phyloP scores from a whole-genome alignment of 1,139 yeast genomes.

The Hanseniaspora uvarum region DNA sequence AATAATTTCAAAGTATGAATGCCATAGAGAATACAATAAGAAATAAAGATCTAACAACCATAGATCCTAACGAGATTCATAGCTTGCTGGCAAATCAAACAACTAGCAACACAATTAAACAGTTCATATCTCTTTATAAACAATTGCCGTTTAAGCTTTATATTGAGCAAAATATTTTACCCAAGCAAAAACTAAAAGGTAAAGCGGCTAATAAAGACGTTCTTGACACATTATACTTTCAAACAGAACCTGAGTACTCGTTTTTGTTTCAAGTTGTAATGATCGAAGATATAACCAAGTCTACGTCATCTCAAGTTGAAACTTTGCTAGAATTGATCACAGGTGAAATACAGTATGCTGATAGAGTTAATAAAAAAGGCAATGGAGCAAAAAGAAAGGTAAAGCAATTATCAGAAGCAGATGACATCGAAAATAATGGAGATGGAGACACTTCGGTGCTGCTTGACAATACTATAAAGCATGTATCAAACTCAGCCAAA shows the following conservation, averaged over 20 bases:
- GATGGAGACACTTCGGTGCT: slow-evolving; percentile 21
- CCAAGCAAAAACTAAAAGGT: not conserved
- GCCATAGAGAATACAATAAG: not conserved
- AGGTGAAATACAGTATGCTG: slow-evolving; percentile 27
- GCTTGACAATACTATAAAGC: slow-evolving; percentile 16
- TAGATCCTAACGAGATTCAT: not conserved
- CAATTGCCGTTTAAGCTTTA: not conserved
- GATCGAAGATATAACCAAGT: slow-evolving; percentile 32
- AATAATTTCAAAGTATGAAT: too few relatives aligned
- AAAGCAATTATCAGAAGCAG: slow-evolving; percentile 24
- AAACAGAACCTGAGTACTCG: slow-evolving; percentile 22
- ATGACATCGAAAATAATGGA: slow-evolving; percentile 18
- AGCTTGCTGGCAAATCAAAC: not conserved
- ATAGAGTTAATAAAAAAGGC: slow-evolving; percentile 18
- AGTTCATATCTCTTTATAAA: slow-evolving; percentile 1
- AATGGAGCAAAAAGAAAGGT: slow-evolving; percentile 21
- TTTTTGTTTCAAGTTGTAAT: slow-evolving; percentile 36
- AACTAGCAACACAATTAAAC: not conserved
- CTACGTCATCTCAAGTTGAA: slow-evolving; percentile 33
- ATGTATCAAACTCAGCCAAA: slow-evolving; percentile 8
- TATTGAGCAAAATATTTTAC: not conserved
- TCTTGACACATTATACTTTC: slow-evolving; percentile 16
- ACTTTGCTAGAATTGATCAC: slow-evolving; percentile 26
- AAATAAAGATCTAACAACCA: not conserved
- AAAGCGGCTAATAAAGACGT: not conserved